These are phyloP conservation scores for Fusarium udum DNA, from an alignment of 2,329 filamentous ascomycete genomes.

Conservation along the genomic window DNA sequence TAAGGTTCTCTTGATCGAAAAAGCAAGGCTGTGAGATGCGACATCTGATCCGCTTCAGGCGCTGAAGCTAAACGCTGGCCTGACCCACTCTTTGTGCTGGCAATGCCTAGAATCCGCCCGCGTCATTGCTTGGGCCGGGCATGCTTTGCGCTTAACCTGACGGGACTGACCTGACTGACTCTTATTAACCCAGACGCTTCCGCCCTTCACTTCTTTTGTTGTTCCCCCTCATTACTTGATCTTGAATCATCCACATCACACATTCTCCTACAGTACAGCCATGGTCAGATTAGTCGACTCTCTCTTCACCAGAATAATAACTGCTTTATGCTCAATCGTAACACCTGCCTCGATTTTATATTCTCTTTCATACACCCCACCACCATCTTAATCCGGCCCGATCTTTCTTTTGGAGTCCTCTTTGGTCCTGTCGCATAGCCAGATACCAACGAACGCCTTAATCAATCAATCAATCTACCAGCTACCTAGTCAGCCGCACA, in stretches of 20 bases:
- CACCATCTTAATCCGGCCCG: slow-evolving; percentile 28
- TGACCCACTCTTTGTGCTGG: slow-evolving; percentile 16
- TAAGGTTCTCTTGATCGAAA: not conserved
- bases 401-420: slow-evolving; percentile 1
- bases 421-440: slow-evolving; percentile 19
- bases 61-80: slow-evolving; percentile 8
- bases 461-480: slow-evolving; percentile 1
- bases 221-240: slow-evolving; percentile 27
- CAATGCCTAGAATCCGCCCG: slow-evolving; percentile 10
- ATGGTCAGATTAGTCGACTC: slow-evolving; percentile 39
- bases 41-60: slow-evolving; percentile 15
- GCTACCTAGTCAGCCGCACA: not conserved
- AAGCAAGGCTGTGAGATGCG: slow-evolving; percentile 14
- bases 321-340: slow-evolving; percentile 33
- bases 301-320: slow-evolving; percentile 35
- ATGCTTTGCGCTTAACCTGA: not conserved
- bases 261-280: slow-evolving; percentile 36
- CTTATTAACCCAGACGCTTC: slow-evolving; percentile 24
- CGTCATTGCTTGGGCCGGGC: slow-evolving; percentile 32
- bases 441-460: slow-evolving; percentile 10
- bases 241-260: slow-evolving; percentile 24
- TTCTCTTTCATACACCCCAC: slow-evolving; percentile 31
- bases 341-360: slow-evolving; percentile 23
- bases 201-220: slow-evolving; percentile 20
- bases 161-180: not conserved